Base-by-base conservation (phyloP, 768 basidiomycete genomes). In the Termitomyces sp. region DNA sequence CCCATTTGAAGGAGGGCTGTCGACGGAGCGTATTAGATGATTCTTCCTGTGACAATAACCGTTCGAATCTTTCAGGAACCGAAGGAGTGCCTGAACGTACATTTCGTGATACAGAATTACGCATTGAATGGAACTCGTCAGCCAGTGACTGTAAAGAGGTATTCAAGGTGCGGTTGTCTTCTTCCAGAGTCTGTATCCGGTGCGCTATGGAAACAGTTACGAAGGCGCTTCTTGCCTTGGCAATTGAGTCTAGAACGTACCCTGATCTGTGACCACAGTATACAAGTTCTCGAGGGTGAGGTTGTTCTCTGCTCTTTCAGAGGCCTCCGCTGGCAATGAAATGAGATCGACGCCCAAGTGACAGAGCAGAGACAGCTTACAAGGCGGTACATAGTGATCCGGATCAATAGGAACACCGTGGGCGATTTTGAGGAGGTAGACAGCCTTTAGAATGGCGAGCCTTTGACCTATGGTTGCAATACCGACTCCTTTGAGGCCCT, bases 381-480 rank as follows among this genome's bases (percentile, higher is more conserved):
- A 95, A 57, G 93, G 92, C 9, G 95, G 94, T 14, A 95, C 82
- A 69, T 93, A 97, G 65, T 92, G 82, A 61, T 90, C 88, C 39
- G 88, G 76, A 58, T 93, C 91, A 63, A 95, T 86, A 37, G 90
- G 85, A 52, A 99, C 78, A 61, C 86, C 86, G 67, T 95, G 82
- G 1, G 85, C 85, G 52, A 95, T 74, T 78, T 99, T 99, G 65
- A 92, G 77, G 53, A 85, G 85, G 75, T 97, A 98, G 57, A 98
- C 86, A 48, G 90, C 88, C 72, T 94, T 95, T 70, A 98, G 86
- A 62, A 98, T 93, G 44, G 91, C 80, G 36, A 99, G 75, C 55
- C 97, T 81, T 72, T 98, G 95, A 22, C 97, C 97, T 62, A 98
- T 84, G 36, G 90, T 92, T n/a, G 82, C 69, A 43, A 99, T 82